These are phyloP conservation scores for Tylopilus balloui DNA, from an alignment of 768 basidiomycete species.

Conservation along the genomic window DNA sequence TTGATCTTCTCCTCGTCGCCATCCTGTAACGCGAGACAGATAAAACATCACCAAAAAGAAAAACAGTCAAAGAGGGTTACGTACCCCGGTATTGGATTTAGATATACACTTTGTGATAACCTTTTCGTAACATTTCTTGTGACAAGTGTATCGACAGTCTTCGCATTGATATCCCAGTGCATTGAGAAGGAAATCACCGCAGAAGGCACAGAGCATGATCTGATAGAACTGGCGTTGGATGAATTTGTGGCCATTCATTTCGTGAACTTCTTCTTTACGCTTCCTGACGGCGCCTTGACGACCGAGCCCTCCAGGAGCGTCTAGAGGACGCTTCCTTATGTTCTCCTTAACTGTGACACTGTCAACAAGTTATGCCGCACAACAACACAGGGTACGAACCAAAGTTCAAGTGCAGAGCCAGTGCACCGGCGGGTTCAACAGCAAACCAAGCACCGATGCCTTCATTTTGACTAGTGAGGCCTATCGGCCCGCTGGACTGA, in stretches of 20 bases:
- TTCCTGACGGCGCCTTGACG: slow-evolving; percentile 98
- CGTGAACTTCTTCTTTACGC: slow-evolving; percentile 96
- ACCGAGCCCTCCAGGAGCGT: slow-evolving; percentile 86
- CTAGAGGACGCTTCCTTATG: slow-evolving; percentile 91
- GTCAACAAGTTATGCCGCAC: background rate
- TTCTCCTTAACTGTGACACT: slow-evolving; percentile 85
- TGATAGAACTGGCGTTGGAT: slow-evolving; percentile 97
- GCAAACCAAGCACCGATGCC: slow-evolving; percentile 97
- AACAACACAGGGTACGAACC: slow-evolving; percentile 48
- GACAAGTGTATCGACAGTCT: slow-evolving; percentile 97
- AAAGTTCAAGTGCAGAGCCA: slow-evolving; percentile 85
- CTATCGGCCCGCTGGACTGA: slow-evolving; percentile 29
- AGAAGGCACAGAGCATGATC: slow-evolving; percentile 97
- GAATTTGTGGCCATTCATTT: slow-evolving; percentile 99
- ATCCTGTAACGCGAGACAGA: slow-evolving; percentile 48
- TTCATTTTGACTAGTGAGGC: slow-evolving; percentile 41
- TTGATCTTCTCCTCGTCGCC: slow-evolving; percentile 98
- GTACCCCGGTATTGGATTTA: slow-evolving; percentile 88
- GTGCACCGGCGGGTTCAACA: slow-evolving; percentile 94
- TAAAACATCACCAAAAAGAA: background rate
- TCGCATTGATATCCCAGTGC: slow-evolving; percentile 99
- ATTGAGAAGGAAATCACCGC: slow-evolving; percentile 95
- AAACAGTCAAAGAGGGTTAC: slow-evolving; percentile 30
- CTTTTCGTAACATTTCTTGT: slow-evolving; percentile 98
- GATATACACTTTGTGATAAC: slow-evolving; percentile 99